Evolutionary conservation across 305 asterid species (phyloP).

Genomic region (Rubia peregrina): DNA sequence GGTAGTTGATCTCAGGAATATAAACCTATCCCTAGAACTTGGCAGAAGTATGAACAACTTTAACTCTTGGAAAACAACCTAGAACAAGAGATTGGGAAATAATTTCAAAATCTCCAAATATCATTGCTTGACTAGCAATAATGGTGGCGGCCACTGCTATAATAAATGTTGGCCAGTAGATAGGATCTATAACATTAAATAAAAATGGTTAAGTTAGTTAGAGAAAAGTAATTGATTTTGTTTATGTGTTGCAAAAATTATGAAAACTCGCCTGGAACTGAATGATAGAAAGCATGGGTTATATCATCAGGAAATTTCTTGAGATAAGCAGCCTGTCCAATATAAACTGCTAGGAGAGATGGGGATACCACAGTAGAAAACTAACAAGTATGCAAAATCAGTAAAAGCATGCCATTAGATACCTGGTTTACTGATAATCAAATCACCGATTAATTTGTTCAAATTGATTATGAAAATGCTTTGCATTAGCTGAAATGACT

Average conservation of each 20-base stretch:
- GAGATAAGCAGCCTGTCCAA: conserved; percentile 75
- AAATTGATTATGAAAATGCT: no score
- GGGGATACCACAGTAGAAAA: conserved; percentile 58
- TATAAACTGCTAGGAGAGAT: conserved; percentile 36
- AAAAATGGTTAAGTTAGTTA: not conserved
- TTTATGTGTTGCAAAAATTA: not conserved
- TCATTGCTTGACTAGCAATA: conserved; percentile 83
- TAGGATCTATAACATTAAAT: conserved; percentile 24
- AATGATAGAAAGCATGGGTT: conserved; percentile 37
- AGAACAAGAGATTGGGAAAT: conserved; percentile 56
- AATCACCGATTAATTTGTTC: no score
- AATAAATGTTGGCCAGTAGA: conserved; percentile 73
- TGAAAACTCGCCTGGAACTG: conserved; percentile 41
- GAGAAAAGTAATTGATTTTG: not conserved
- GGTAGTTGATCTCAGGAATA: conserved; percentile 64
- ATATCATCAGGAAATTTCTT: conserved; percentile 41
- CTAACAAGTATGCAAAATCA: conserved; percentile 47
- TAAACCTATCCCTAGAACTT: conserved; percentile 73
- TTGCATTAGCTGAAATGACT: no score
- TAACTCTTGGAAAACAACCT: conserved; percentile 70
- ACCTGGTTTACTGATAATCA: no score
- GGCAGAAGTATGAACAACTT: conserved; percentile 65
- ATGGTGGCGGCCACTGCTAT: conserved; percentile 66
- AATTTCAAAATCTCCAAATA: conserved; percentile 58
- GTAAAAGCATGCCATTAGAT: no score